These are phyloP conservation scores for Hypsizygus ulmarius DNA, from an alignment of 1,284 basidiomycete species.

Conservation along the genomic window DNA sequence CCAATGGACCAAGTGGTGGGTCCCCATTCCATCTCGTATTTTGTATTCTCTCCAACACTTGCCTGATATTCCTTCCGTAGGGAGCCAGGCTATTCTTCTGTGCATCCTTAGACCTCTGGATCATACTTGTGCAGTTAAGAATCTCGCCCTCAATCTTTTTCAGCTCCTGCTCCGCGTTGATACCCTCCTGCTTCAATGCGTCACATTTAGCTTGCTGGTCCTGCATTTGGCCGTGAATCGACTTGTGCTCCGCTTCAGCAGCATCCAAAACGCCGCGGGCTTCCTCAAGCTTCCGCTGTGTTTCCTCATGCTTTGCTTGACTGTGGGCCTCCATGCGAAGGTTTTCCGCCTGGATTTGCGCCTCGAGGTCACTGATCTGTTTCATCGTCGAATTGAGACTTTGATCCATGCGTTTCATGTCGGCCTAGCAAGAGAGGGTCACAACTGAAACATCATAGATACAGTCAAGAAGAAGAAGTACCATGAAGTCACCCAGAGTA, in stretches of 20 bases:
- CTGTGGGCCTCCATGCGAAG: constrained; percentile 54
- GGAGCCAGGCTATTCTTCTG: constrained; percentile 56
- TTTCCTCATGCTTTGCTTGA: constrained; percentile 60
- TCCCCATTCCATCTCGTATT: constrained; percentile 62
- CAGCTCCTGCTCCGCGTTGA: constrained; percentile 31
- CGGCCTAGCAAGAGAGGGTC: constrained; percentile 36
- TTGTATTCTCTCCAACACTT: constrained; percentile 59
- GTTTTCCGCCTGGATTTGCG: constrained; percentile 56
- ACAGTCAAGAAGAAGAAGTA: constrained; percentile 26
- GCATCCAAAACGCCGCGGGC: constrained; percentile 35
- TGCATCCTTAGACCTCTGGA: constrained; percentile 43
- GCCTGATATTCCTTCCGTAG: constrained; percentile 64
- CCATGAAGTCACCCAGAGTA: constrained; percentile 45
- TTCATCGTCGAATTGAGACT: constrained; percentile 39
- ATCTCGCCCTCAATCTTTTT: constrained; percentile 33
- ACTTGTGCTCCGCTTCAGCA: constrained; percentile 35
- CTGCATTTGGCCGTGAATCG: constrained; percentile 31
- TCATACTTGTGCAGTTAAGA: constrained; percentile 42
- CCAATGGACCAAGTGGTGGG: constrained; percentile 85
- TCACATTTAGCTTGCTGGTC: constrained; percentile 31
- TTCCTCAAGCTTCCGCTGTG: constrained; percentile 45
- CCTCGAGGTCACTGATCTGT: constrained; percentile 48
- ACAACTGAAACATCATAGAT: constrained; percentile 2
- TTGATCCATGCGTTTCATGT: constrained; percentile 46
- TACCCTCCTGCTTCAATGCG: constrained; percentile 31